These are phyloP conservation scores for Peronospora destructor DNA, from an alignment of 352 stramenopile species.

Conservation along the genomic window DNA sequence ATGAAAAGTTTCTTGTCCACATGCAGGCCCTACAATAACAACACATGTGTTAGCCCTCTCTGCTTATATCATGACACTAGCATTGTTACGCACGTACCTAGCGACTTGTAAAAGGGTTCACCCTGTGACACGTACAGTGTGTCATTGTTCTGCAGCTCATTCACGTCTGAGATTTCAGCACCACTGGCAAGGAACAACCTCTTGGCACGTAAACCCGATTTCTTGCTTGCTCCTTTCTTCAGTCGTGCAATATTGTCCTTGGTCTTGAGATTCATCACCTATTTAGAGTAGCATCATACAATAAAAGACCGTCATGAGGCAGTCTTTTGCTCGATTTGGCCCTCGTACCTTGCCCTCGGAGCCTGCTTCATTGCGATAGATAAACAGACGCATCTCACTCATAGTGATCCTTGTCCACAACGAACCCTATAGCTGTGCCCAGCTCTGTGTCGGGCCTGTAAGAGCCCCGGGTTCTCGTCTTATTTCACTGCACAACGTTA, in stretches of 20 bases:
- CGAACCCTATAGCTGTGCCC: slow-evolving; percentile 8
- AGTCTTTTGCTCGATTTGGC: background rate
- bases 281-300: background rate
- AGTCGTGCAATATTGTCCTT: slow-evolving; percentile 64
- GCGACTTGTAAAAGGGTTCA: slow-evolving; percentile 78
- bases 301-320: background rate
- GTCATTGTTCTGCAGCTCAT: slow-evolving; percentile 87
- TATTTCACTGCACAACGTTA: slow-evolving; percentile 24
- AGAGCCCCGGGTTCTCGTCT: slow-evolving; percentile 19
- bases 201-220: slow-evolving; percentile 71
- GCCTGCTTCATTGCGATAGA: slow-evolving; percentile 81
- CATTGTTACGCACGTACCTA: slow-evolving; percentile 20
- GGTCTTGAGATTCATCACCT: slow-evolving; percentile 79
- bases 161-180: slow-evolving; percentile 78
- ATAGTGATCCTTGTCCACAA: slow-evolving; percentile 22
- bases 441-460: slow-evolving; percentile 3
- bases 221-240: slow-evolving; percentile 83
- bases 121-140: slow-evolving; percentile 82
- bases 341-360: slow-evolving; percentile 63
- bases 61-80: too few species aligned
- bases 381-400: slow-evolving; percentile 81
- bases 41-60: background rate
- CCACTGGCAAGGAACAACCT: slow-evolving; percentile 72
- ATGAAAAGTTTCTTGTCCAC: slow-evolving; percentile 78
- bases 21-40: slow-evolving; percentile 33